phyloP scores from a whole-genome alignment of 164 flowering plant genomes.

The Cinnamomum chago region DNA sequence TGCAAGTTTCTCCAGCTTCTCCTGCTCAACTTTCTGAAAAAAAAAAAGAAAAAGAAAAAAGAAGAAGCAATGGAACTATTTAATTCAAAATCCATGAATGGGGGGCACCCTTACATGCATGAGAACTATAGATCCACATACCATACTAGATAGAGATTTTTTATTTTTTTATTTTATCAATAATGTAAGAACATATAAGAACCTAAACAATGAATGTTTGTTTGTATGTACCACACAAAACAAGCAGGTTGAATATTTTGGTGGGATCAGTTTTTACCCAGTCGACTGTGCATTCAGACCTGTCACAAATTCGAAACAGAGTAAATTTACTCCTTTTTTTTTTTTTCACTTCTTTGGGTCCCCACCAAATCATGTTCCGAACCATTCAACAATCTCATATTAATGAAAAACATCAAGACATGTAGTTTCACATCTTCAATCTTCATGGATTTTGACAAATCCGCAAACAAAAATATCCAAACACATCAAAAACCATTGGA shows the following conservation, averaged over 20 bases:
- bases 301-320: not conserved
- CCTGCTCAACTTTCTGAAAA: slow-evolving; percentile 73
- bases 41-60: slow-evolving; percentile 19
- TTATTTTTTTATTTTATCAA: no score
- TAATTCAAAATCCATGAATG: not conserved
- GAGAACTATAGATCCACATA: no score
- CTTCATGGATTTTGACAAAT: no score
- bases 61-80: not conserved
- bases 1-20: slow-evolving; percentile 88
- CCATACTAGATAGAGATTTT: not conserved
- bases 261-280: not conserved
- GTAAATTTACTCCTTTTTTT: no score
- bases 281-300: not conserved
- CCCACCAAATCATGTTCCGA: no score
- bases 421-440: not conserved
- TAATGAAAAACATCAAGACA: no score
- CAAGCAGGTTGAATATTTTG: not conserved
- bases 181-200: not conserved
- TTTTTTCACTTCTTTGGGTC: not conserved
- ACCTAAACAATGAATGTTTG: not conserved
- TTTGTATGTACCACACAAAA: not conserved
- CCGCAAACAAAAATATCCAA: no score
- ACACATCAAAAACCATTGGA: no score
- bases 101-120: no score
- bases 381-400: no score